phyloP scores from a whole-genome alignment of 2,329 filamentous ascomycete genomes.

The Hypomyces rosellus region DNA sequence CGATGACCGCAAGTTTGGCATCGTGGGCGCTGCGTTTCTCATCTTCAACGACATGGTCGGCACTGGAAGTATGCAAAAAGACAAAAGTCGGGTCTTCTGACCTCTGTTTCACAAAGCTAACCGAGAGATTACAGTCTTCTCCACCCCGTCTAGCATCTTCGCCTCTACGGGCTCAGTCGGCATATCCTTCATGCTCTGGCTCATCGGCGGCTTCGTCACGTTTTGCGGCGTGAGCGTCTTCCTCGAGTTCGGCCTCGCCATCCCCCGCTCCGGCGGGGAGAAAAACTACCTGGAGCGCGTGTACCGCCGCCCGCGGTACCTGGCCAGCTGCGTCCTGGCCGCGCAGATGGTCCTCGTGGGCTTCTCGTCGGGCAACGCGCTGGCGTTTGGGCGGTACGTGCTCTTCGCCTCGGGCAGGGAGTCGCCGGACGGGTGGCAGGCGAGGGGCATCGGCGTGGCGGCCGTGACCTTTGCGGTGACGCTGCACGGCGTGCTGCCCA shows the following conservation, averaged over 20 bases:
- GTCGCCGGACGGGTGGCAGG: constrained; percentile 46
- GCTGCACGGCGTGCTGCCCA: constrained; percentile 47
- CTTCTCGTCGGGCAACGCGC: constrained; percentile 52
- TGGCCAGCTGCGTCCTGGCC: constrained; percentile 54
- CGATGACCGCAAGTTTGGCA: constrained; percentile 44
- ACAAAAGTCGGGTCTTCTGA: neutral
- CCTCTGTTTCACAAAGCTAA: neutral
- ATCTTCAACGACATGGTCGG: constrained; percentile 56
- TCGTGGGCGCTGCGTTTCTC: constrained; percentile 46
- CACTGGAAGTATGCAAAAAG: constrained; percentile 39
- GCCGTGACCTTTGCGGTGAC: constrained; percentile 49
- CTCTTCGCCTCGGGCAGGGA: constrained; percentile 46
- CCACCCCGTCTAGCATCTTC: constrained; percentile 48
- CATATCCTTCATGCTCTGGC: constrained; percentile 22
- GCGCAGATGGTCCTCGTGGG: constrained; percentile 56
- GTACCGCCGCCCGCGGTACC: constrained; percentile 51
- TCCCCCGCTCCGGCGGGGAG: constrained; percentile 56
- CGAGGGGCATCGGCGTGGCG: constrained; percentile 49
- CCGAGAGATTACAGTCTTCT: constrained; percentile 37
- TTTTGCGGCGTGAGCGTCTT: constrained; percentile 55
- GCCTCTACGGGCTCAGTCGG: constrained; percentile 47
- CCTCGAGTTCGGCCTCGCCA: constrained; percentile 57
- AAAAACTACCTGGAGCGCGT: constrained; percentile 63
- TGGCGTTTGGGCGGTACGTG: constrained; percentile 54
- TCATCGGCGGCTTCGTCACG: constrained; percentile 44